phyloP scores from a whole-genome alignment of 495 filamentous ascomycete genomes.

The Patellaria atrata region DNA sequence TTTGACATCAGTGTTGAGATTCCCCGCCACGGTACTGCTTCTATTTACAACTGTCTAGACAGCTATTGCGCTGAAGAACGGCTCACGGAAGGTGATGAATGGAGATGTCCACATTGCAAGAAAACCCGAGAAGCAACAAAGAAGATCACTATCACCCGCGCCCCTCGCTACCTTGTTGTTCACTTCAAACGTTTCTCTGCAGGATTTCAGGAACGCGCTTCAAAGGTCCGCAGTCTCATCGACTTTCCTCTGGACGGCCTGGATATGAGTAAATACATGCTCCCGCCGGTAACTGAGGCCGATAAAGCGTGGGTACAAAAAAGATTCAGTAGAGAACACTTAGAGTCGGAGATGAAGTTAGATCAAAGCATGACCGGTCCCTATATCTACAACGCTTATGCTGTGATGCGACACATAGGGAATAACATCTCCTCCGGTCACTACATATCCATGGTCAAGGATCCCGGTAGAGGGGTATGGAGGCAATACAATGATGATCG shows the following conservation, averaged over 20 bases:
- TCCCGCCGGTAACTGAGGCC: conserved; percentile 25
- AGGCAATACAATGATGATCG: conserved; percentile 50
- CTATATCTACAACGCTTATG: conserved; percentile 59
- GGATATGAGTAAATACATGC: conserved; percentile 46
- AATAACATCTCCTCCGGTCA: conserved; percentile 49
- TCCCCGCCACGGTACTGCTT: conserved; percentile 34
- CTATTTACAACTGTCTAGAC: conserved; percentile 49
- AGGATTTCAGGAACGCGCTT: conserved; percentile 38
- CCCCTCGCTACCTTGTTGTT: conserved; percentile 55
- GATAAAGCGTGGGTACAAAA: conserved; percentile 18
- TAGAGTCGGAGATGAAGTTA: conserved; percentile 12
- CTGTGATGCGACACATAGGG: conserved; percentile 53
- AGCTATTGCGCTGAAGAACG: conserved; percentile 56
- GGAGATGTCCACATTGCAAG: conserved; percentile 60
- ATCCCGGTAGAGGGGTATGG: conserved; percentile 47
- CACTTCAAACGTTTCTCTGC: conserved; percentile 63
- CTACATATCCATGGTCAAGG: conserved; percentile 52
- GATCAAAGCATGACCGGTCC: conserved; percentile 43
- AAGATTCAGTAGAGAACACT: too few species aligned
- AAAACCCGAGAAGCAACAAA: conserved; percentile 53
- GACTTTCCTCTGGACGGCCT: conserved; percentile 53
- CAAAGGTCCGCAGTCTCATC: conserved; percentile 54
- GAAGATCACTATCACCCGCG: conserved; percentile 57
- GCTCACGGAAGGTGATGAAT: conserved; percentile 51
- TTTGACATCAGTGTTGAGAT: conserved; percentile 56